Evolutionary conservation across 352 stramenopile genomes (phyloP).

Genomic region (Phytophthora foliorum): DNA sequence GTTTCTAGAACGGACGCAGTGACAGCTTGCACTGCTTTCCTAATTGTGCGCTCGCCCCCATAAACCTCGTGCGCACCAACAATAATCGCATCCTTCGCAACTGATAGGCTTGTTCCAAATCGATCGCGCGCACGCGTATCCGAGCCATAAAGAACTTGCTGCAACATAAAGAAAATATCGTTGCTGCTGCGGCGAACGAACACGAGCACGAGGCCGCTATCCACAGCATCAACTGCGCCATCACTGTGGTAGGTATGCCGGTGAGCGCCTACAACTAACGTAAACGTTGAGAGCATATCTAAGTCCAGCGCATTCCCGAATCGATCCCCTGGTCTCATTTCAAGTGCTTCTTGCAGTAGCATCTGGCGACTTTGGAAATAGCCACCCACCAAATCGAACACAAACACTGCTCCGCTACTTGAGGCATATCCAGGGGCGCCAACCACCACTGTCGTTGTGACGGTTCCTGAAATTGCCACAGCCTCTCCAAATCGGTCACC

Average conservation of each 20-base stretch:
- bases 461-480: slow-evolving; percentile 67
- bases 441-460: slow-evolving; percentile 62
- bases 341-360: slow-evolving; percentile 57
- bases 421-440: slow-evolving; percentile 74
- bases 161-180: slow-evolving; percentile 78
- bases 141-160: slow-evolving; percentile 74
- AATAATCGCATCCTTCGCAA: slow-evolving; percentile 78
- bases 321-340: slow-evolving; percentile 60
- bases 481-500: slow-evolving; percentile 81
- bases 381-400: slow-evolving; percentile 73
- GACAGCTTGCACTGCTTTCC: slow-evolving; percentile 78
- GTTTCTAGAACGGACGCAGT: slow-evolving; percentile 43
- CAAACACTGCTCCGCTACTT: slow-evolving; percentile 71
- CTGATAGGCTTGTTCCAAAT: slow-evolving; percentile 76
- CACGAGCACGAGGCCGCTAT: slow-evolving; percentile 65
- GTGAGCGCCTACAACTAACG: slow-evolving; percentile 73
- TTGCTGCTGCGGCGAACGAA: slow-evolving; percentile 55
- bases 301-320: slow-evolving; percentile 80
- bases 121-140: slow-evolving; percentile 70
- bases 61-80: slow-evolving; percentile 77
- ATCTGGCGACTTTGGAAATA: slow-evolving; percentile 74
- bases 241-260: slow-evolving; percentile 48
- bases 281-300: slow-evolving; percentile 79
- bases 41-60: slow-evolving; percentile 62
- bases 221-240: slow-evolving; percentile 26